Base-by-base conservation (phyloP, 495 filamentous ascomycete genomes). In the Xylaria scruposa region DNA sequence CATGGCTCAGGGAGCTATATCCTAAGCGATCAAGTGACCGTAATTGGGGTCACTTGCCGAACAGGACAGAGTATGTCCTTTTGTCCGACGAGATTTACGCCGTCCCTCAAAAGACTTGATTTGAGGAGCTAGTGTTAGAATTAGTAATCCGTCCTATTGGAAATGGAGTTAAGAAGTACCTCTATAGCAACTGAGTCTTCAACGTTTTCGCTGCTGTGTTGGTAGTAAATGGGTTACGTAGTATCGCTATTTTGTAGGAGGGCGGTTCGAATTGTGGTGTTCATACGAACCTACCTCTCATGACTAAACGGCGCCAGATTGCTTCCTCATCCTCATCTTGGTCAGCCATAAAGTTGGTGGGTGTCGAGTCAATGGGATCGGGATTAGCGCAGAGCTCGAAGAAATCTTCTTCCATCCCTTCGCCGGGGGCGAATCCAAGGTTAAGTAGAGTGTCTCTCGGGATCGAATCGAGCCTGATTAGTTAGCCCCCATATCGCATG, bases 251-350 rank as follows among this genome's bases (percentile, higher is more conserved):
- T 56, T 31, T 58, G 33, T 36, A 44, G 24, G 33, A 44, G 47
- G 44, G 24, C 19, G 10, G 44, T 56, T 51, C n/a, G 29, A 21
- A 31, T 26, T 44, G n/a, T 24, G 29, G 19, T 33, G 19, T 36
- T 79, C 64, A 79, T 71, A 78, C 44, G 29, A 79, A 79, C 47
- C 77, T 77, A 4, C 77, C 77, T 31, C 70, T 72, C 77, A 79
- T 76, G n/a, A 79, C 77, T 61, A 79, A 70, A 64, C 77, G 75
- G 47, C 76, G 75, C 77, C 77, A 79, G 46, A 79, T 70, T 29
- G 74, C 75, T 31, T 79, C 77, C 73, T 79, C 77, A 33, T 79
- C 77, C 56, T 79, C 77, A 44, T 73, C 72, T 65, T 79, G 77
- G 21, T 78, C 77, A 60, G 61, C 72, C 24, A 72, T 69, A 3